These are phyloP conservation scores for Sphagnum fallax DNA, from an alignment of 228 moss, liverwort and hornwort genomes.

Conservation along the genomic window DNA sequence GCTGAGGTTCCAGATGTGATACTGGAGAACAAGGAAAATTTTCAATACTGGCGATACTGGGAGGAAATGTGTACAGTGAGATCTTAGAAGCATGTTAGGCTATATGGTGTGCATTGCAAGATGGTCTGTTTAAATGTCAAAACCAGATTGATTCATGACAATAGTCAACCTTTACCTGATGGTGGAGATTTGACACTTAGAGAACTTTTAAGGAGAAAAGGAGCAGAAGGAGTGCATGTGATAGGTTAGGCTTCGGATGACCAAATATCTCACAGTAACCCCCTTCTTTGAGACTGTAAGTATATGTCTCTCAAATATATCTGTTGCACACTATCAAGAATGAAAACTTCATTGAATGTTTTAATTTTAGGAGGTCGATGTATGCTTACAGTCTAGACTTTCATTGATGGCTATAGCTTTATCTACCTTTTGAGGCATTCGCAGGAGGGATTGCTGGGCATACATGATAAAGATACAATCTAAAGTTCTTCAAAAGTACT, in stretches of 20 bases:
- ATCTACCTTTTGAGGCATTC: background rate
- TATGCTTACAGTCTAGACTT: no score
- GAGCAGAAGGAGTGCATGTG: conserved; percentile 80
- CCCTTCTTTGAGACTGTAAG: conserved; percentile 65
- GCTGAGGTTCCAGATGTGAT: conserved; percentile 49
- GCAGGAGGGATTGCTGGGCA: conserved; percentile 55
- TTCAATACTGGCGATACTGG: conserved; percentile 59
- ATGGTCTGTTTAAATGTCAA: conserved; percentile 70
- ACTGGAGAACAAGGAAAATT: conserved; percentile 52
- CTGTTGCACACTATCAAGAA: no score
- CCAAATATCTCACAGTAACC: conserved; percentile 74
- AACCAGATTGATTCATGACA: conserved; percentile 58
- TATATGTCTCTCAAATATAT: background rate
- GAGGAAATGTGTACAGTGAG: conserved; percentile 65
- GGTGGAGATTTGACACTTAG: conserved; percentile 63
- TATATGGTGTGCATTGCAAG: conserved; percentile 79
- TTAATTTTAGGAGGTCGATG: no score
- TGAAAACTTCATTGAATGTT: no score
- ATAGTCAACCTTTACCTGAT: conserved; percentile 39
- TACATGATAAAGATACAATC: conserved; percentile 42
- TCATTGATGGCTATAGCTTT: background rate
- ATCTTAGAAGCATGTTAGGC: conserved; percentile 60
- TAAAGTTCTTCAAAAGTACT: conserved; percentile 39
- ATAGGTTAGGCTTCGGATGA: conserved; percentile 81
- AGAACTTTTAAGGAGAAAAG: conserved; percentile 72